Evolutionary conservation across 2,329 filamentous ascomycete genomes (phyloP), one percentile per base, ranked within the genome.

Genomic region (Venturia carpophila): DNA sequence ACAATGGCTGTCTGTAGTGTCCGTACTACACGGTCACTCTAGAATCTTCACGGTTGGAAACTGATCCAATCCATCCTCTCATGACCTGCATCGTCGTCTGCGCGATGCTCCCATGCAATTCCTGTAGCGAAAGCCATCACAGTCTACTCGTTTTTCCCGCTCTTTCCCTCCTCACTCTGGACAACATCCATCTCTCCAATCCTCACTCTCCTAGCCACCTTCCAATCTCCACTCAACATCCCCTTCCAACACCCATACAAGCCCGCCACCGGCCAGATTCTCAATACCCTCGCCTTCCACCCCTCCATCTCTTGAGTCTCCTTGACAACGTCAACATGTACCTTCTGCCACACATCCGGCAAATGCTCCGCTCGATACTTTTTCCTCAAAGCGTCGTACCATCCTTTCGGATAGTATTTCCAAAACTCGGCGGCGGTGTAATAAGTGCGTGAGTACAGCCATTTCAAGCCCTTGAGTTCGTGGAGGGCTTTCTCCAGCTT

Each of bases 371-470:
- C 87, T 5, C 77, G 75, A 70, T 89, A 90, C 70, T 82, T 84
- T 37, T 74, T 72, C 21, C 87, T 76, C 64, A 89, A 74, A 1
- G 71, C 73, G 56, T 88, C 82, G 67, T 90, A 89, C 71, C 83
- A 83, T 10, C 75, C 69, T 45, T 79, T 77, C 70, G 87, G 82
- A 67, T 89, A 90, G 63, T 83, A 79, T 11, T 77, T 73, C 87
- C 87, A 89, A 72, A 90, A 90, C 68, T 90, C 87, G 0, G 83
- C 79, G 71, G 87, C 83, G 2, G 80, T 83, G 72, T 89, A 88
- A 73, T 86, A 89, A 0, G 85, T 84, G 65, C 89, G 86, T 0
- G 86, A 86, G 68, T 90, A 90, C 0, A 90, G 75, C 78, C 85
- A 88, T 73, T 89, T 89, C 78, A 84, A 86, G 5, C 87, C 87